A percentile compares a stretch with the other conserved stretches of the same genome.
Evolutionary conservation across 2,329 filamentous ascomycete genomes (phyloP).

Genomic region (Pseudogymnoascus sp.): DNA sequence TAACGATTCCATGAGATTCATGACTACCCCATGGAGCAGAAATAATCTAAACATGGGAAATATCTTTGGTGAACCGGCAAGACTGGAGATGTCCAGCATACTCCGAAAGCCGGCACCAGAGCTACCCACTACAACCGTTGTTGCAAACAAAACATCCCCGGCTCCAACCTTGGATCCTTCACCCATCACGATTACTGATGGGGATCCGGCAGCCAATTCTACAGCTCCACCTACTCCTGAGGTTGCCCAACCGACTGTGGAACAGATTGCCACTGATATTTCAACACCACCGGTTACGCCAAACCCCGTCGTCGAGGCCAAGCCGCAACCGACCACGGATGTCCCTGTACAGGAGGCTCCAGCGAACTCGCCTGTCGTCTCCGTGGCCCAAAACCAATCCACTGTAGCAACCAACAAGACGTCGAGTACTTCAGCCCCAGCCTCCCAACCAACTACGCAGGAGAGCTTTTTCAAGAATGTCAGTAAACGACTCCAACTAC

Average conservation of each 20-base stretch:
- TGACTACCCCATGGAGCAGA: constrained; percentile 16
- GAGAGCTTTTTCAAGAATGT: constrained; percentile 98
- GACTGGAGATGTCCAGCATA: not conserved
- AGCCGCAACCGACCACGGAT: not conserved
- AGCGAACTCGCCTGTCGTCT: not conserved
- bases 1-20: constrained; percentile 12
- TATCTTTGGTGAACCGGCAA: not conserved
- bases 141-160: not conserved
- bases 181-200: not conserved
- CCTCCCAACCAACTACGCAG: constrained; percentile 73
- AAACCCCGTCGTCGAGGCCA: constrained; percentile 1
- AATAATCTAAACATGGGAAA: not conserved
- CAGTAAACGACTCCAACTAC: constrained; percentile 80
- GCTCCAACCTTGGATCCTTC: not conserved
- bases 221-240: not conserved
- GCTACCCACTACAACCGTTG: not conserved
- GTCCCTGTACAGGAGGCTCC: not conserved
- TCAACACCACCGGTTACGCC: not conserved
- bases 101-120: not conserved
- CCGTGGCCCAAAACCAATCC: not conserved
- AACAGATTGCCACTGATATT: not conserved
- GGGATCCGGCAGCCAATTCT: not conserved
- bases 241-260: not conserved
- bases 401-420: constrained; percentile 12
- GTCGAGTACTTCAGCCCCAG: constrained; percentile 36